Conservation (phyloP, 108 stramenopile species). For the Ochromonas danica region DNA sequence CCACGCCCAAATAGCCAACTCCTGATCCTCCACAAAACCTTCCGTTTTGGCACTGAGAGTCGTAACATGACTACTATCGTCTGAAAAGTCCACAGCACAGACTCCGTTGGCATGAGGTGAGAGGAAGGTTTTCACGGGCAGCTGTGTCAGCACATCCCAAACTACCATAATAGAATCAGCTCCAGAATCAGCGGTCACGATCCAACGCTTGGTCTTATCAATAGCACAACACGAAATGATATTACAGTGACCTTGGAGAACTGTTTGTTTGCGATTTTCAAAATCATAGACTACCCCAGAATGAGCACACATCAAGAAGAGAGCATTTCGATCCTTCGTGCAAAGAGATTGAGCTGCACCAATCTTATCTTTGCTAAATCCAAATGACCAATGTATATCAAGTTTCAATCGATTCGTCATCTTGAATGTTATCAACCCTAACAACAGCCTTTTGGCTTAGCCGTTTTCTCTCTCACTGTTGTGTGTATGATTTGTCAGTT, state of each 20-base stretch:
- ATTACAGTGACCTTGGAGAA: constrained; percentile 65
- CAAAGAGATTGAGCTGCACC: constrained; percentile 51
- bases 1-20: constrained; percentile 59
- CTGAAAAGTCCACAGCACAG: constrained; percentile 48
- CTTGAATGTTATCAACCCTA: too few relatives aligned
- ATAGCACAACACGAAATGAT: constrained; percentile 50
- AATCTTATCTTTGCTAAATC: constrained; percentile 54
- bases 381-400: constrained; percentile 60
- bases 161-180: constrained; percentile 60
- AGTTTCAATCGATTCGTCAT: too few relatives aligned
- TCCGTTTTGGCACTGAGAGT: constrained; percentile 33
- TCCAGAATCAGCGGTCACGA: constrained; percentile 61
- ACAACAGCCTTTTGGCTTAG: too few relatives aligned
- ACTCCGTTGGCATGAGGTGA: constrained; percentile 51
- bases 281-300: constrained; percentile 62
- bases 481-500: too few relatives aligned
- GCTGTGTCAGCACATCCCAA: constrained; percentile 54
- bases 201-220: constrained; percentile 59
- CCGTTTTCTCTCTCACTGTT: too few relatives aligned
- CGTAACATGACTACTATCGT: constrained; percentile 49
- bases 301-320: constrained; percentile 57
- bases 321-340: constrained; percentile 41
- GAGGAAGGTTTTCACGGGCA: constrained; percentile 47
- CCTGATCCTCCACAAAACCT: constrained; percentile 30
- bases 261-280: constrained; percentile 50